Evolutionary conservation across 179 eudicot species (phyloP).

Genomic region (Kewa caespitosa): DNA sequence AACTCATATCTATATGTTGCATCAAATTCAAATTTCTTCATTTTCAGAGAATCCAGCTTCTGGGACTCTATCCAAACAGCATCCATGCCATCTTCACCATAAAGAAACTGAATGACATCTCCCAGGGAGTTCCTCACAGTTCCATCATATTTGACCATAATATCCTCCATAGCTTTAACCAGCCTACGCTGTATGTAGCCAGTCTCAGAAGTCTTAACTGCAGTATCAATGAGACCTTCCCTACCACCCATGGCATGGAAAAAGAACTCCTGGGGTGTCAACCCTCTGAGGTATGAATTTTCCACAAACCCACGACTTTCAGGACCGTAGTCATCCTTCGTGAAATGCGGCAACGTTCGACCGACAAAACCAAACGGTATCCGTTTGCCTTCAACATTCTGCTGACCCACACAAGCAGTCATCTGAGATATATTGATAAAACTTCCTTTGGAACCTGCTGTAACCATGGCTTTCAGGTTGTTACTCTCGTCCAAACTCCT

Average conservation of each 20-base stretch:
- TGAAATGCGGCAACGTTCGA: constrained; percentile 95
- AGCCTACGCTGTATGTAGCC: constrained; percentile 95
- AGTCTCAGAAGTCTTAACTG: constrained; percentile 98
- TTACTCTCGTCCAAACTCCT: constrained; percentile 93
- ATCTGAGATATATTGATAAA: constrained; percentile 97
- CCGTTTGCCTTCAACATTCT: constrained; percentile 98
- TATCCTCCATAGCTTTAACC: constrained; percentile 99
- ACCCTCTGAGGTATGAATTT: constrained; percentile 90
- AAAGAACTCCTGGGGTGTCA: constrained; percentile 98
- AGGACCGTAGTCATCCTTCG: constrained; percentile 98
- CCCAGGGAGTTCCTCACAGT: constrained; percentile 95
- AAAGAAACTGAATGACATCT: constrained; percentile 95
- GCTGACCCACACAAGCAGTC: constrained; percentile 99
- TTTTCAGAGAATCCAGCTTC: constrained; percentile 81
- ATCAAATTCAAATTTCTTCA: constrained; percentile 71
- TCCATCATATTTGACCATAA: constrained; percentile 99
- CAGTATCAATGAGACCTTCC: constrained; percentile 97
- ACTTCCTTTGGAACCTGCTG: constrained; percentile 99
- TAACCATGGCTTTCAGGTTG: constrained; percentile 99
- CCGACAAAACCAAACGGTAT: constrained; percentile 90
- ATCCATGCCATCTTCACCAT: constrained; percentile 99
- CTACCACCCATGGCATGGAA: constrained; percentile 99
- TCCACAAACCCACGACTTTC: constrained; percentile 99
- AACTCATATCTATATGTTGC: constrained; percentile 61
- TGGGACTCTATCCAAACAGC: constrained; percentile 97